These are phyloP conservation scores for Hymenoscyphus repandus DNA, from an alignment of 2,329 filamentous ascomycete species.

Conservation along the genomic window DNA sequence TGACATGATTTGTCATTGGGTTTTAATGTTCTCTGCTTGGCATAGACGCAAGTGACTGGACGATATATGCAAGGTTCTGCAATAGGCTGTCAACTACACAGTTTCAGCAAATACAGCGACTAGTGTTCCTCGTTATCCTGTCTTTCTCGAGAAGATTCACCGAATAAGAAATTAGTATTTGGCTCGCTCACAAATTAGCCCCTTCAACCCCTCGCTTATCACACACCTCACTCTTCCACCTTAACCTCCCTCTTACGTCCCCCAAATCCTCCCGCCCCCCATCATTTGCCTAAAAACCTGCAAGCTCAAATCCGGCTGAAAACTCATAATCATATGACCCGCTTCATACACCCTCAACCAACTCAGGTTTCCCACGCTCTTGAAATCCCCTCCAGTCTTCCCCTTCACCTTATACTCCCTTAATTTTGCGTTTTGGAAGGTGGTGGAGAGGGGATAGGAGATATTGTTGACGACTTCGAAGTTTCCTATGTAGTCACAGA, in stretches of 20 bases:
- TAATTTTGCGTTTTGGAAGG: slow-evolving; percentile 37
- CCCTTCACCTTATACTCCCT: slow-evolving; percentile 45
- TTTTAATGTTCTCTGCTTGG: too few relatives aligned
- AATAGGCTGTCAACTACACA: too few relatives aligned
- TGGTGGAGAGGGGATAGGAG: slow-evolving; percentile 35
- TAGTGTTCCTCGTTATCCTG: too few relatives aligned
- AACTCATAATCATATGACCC: slow-evolving; percentile 35
- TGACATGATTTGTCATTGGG: too few relatives aligned
- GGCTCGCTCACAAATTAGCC: too few relatives aligned
- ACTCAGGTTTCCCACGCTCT: slow-evolving; percentile 43
- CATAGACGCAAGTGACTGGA: too few relatives aligned
- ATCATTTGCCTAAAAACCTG: slow-evolving; percentile 45
- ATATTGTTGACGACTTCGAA: slow-evolving; percentile 42
- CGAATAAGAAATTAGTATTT: too few relatives aligned
- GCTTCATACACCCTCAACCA: slow-evolving; percentile 45
- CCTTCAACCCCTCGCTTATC: not conserved
- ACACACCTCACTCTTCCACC: too few relatives aligned
- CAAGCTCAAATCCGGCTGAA: slow-evolving; percentile 37
- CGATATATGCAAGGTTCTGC: too few relatives aligned
- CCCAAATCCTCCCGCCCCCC: slow-evolving; percentile 31
- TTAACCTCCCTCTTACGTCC: slow-evolving; percentile 27
- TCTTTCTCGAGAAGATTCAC: too few relatives aligned
- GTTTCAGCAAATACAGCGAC: too few relatives aligned
- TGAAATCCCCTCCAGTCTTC: slow-evolving; percentile 42
- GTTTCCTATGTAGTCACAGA: slow-evolving; percentile 54